Base-by-base conservation (phyloP, 257 asterid species). In the Lithospermum erythrorhizon region DNA sequence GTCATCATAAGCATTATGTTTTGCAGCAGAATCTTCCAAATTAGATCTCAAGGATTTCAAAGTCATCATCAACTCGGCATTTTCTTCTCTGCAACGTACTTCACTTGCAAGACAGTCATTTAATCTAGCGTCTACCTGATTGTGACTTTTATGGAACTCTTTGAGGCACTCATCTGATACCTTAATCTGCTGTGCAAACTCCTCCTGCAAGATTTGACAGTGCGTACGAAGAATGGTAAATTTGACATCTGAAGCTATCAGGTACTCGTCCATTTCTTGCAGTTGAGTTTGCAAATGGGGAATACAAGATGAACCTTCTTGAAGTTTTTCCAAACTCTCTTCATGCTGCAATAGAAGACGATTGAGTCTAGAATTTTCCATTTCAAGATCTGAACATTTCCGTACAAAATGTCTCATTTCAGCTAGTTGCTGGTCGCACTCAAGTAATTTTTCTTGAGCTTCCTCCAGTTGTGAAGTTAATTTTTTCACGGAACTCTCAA, bases 321-420 rank as follows among this genome's bases (percentile, higher is more conserved):
- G 70, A 65, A 83, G 78, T 61, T 76, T 72, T 61, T 75, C 85
- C 61, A 79, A 67, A 11, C 73, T 59, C 65, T 64, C 68, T 9
- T 67, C 76, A 52, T 74, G 82, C 80, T 75, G 83, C 77, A 32
- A 68, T 68, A 82, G 68, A 57, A 75, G 84, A 68, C 57, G 72
- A 66, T 70, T 55, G 53, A 82, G 85, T 67, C 81, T 80, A 53
- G 79, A 79, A 65, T 78, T 91, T 75, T 88, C 95, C 71, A 61
- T 30, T 71, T 84, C 90, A 29, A 82, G 79, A 68, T 79, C 78
- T 24, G 78, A 72, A 55, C 71, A 80, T 65, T 78, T 75, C 65
- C 77, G 79, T 78, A 71, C 79, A 55, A 74, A 70, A 66, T 61
- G 78, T 63, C 68, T 60, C 69, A 87, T 65, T 64, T 87, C 96